A percentile compares a stretch with the other conserved stretches of the same genome.
phyloP scores from a whole-genome alignment of 2,329 filamentous ascomycete species.

The Rhynchosporium graminicola region DNA sequence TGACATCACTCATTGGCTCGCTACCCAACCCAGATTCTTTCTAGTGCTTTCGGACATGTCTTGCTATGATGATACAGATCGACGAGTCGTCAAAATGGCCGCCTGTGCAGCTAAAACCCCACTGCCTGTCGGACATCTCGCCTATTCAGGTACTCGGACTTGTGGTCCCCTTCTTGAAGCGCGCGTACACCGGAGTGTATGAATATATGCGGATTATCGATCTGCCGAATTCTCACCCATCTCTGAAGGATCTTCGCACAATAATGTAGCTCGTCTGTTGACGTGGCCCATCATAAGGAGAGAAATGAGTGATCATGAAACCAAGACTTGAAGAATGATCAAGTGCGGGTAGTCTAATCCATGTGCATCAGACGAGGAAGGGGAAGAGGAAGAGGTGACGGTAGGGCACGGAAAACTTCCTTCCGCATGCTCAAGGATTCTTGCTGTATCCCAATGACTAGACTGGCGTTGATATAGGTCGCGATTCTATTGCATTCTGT shows the following conservation, averaged over 20 bases:
- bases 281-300: too few species aligned
- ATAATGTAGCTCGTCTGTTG: too few species aligned
- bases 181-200: neutral
- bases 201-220: slow-evolving; percentile 2
- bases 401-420: neutral
- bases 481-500: neutral
- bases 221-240: neutral
- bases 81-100: neutral
- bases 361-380: neutral
- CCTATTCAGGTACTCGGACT: slow-evolving; percentile 2
- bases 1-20: neutral
- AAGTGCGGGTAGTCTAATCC: neutral
- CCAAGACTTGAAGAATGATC: too few species aligned
- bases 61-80: too few species aligned
- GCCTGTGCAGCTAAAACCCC: neutral
- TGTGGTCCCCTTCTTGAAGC: slow-evolving; percentile 1
- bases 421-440: neutral
- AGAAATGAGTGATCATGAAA: too few species aligned
- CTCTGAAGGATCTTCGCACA: too few species aligned
- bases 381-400: neutral
- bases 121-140: neutral
- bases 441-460: too few species aligned
- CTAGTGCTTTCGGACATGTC: too few species aligned
- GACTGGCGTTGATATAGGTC: neutral
- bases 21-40: neutral